Percentiles rank a stretch among this genome's conserved stretches.
These are phyloP conservation scores for Boletus speciosus DNA, from an alignment of 768 basidiomycete species.

Conservation along the genomic window DNA sequence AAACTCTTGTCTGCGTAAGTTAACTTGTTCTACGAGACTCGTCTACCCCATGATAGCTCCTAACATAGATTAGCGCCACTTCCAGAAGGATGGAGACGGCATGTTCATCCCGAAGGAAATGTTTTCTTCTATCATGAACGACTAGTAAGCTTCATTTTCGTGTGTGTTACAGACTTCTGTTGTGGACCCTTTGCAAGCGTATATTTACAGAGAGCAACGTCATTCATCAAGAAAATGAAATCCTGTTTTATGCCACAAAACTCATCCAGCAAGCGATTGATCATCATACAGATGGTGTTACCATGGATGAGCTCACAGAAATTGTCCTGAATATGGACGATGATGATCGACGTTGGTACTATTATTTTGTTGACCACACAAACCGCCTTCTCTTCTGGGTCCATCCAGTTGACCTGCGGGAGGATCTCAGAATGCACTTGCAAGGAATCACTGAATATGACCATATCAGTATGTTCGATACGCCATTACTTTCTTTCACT, in stretches of 20 bases:
- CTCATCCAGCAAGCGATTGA: too few relatives aligned
- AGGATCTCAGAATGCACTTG: not conserved
- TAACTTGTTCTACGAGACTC: not conserved
- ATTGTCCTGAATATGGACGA: slow-evolving; percentile 6
- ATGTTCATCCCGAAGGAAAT: slow-evolving; percentile 11
- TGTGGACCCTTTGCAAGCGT: not conserved
- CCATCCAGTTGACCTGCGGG: not conserved
- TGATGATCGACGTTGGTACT: too few relatives aligned
- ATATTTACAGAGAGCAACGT: too few relatives aligned
- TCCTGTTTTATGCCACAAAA: too few relatives aligned
- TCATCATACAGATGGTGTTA: too few relatives aligned
- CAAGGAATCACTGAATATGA: not conserved
- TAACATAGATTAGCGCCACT: not conserved
- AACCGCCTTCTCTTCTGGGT: slow-evolving; percentile 3
- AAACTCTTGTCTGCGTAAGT: slow-evolving; percentile 4
- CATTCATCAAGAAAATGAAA: too few relatives aligned
- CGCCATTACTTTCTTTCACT: too few relatives aligned
- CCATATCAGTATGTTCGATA: slow-evolving; percentile 5
- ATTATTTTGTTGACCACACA: not conserved
- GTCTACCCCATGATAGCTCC: not conserved
- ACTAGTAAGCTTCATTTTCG: not conserved
- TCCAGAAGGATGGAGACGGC: slow-evolving; percentile 3
- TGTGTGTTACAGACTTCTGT: too few relatives aligned
- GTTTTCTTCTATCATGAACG: slow-evolving; percentile 10
- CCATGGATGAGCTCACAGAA: too few relatives aligned